Evolutionary conservation across 1,284 basidiomycete species (phyloP).

Genomic region (Ganoderma multipileum): DNA sequence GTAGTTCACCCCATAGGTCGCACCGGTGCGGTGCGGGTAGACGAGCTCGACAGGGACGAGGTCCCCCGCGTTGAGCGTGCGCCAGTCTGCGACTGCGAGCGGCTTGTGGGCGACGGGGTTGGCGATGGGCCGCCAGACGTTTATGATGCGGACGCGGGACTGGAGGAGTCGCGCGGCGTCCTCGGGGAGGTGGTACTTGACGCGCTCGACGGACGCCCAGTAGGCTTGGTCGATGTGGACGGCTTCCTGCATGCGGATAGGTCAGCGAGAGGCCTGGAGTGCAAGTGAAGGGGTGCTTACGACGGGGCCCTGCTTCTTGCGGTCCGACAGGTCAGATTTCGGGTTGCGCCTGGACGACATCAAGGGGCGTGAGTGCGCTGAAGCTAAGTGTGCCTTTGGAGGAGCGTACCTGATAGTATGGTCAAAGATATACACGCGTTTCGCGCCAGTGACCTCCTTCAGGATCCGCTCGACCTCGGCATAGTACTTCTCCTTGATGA

Average conservation of each 20-base stretch:
- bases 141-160: slow-evolving; percentile 63
- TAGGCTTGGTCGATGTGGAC: slow-evolving; percentile 69
- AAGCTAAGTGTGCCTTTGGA: slow-evolving; percentile 13
- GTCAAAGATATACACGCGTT: slow-evolving; percentile 51
- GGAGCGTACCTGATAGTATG: slow-evolving; percentile 47
- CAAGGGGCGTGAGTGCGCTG: neutral
- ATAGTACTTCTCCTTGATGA: slow-evolving; percentile 47
- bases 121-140: slow-evolving; percentile 60
- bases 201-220: slow-evolving; percentile 53
- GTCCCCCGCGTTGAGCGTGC: slow-evolving; percentile 46
- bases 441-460: slow-evolving; percentile 48
- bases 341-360: slow-evolving; percentile 28
- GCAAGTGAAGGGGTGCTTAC: slow-evolving; percentile 33
- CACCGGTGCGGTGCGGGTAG: slow-evolving; percentile 44
- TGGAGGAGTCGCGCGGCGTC: slow-evolving; percentile 54
- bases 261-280: neutral
- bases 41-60: slow-evolving; percentile 44
- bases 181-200: slow-evolving; percentile 57
- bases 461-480: slow-evolving; percentile 51
- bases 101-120: slow-evolving; percentile 54
- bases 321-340: slow-evolving; percentile 16
- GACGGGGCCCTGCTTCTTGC: slow-evolving; percentile 40
- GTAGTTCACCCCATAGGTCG: slow-evolving; percentile 46
- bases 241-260: slow-evolving; percentile 30
- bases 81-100: slow-evolving; percentile 54